Evolutionary conservation across 352 stramenopile genomes (phyloP).

Genomic region (Globisporangium emineosum): DNA sequence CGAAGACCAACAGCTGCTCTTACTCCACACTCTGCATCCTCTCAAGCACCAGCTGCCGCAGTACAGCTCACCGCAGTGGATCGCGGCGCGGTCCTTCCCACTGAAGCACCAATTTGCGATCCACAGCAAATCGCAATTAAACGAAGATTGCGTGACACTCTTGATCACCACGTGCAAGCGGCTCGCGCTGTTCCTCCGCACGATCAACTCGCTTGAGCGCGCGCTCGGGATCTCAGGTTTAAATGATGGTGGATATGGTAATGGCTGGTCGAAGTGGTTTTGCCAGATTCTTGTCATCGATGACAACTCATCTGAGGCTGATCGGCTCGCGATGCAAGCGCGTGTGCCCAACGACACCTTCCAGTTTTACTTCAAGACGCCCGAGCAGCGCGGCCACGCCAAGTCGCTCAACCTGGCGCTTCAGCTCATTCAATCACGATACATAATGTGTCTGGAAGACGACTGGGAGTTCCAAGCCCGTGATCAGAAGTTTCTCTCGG

Average conservation of each 20-base stretch:
- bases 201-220: slow-evolving; percentile 24
- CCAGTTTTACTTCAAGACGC: slow-evolving; percentile 34
- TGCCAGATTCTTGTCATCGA: slow-evolving; percentile 53
- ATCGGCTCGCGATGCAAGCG: slow-evolving; percentile 36
- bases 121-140: neutral
- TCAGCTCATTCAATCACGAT: slow-evolving; percentile 26
- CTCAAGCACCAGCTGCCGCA: slow-evolving; percentile 12
- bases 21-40: neutral
- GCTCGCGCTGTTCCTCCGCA: slow-evolving; percentile 38
- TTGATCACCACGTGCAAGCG: slow-evolving; percentile 64
- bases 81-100: slow-evolving; percentile 15
- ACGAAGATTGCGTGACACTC: slow-evolving; percentile 31
- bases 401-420: slow-evolving; percentile 46
- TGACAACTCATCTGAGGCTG: slow-evolving; percentile 38
- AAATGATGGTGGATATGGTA: neutral
- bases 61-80: slow-evolving; percentile 22
- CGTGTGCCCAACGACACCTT: slow-evolving; percentile 27
- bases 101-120: slow-evolving; percentile 1
- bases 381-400: slow-evolving; percentile 37
- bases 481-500: slow-evolving; percentile 13
- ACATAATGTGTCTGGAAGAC: slow-evolving; percentile 64
- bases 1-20: neutral
- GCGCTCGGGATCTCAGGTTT: slow-evolving; percentile 13
- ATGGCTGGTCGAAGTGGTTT: slow-evolving; percentile 23
- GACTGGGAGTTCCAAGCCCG: slow-evolving; percentile 39